Conservation (phyloP, 1,284 basidiomycete species). For the Vanrija sp. region DNA sequence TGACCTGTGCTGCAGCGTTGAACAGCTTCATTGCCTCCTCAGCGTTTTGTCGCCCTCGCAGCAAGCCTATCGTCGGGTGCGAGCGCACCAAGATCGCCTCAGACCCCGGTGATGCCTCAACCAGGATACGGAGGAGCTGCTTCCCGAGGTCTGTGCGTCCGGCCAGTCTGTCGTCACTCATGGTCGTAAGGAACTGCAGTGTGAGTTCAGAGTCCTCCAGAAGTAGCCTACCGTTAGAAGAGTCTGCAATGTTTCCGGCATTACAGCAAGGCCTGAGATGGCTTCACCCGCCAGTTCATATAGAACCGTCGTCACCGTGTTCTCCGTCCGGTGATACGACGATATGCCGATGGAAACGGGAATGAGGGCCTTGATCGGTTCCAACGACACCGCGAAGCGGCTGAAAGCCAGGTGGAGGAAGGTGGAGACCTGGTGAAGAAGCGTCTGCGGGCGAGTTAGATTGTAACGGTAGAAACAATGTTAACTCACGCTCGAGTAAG, state of each 20-base stretch:
- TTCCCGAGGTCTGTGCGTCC: neutral
- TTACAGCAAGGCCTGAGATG: slow-evolving; percentile 21
- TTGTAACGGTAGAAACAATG: neutral
- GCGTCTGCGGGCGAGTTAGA: slow-evolving; percentile 1
- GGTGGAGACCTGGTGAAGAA: slow-evolving; percentile 35
- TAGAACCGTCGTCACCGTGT: slow-evolving; percentile 28
- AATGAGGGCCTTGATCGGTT: slow-evolving; percentile 7
- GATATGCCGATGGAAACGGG: slow-evolving; percentile 9
- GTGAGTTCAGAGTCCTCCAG: neutral
- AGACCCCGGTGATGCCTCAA: slow-evolving; percentile 26
- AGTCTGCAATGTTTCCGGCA: slow-evolving; percentile 18
- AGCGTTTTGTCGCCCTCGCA: slow-evolving; percentile 8
- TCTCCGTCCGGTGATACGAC: slow-evolving; percentile 12
- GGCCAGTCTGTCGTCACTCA: neutral
- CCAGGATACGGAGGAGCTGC: slow-evolving; percentile 6
- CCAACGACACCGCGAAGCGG: slow-evolving; percentile 20
- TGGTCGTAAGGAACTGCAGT: slow-evolving; percentile 5
- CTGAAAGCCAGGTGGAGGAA: slow-evolving; percentile 28
- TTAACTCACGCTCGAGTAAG: slow-evolving; percentile 11
- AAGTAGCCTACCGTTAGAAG: slow-evolving; percentile 23
- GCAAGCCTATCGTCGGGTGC: slow-evolving; percentile 17
- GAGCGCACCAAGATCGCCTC: slow-evolving; percentile 23
- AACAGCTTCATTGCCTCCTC: slow-evolving; percentile 18
- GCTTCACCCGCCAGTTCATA: slow-evolving; percentile 25
- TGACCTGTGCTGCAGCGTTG: slow-evolving; percentile 17